A percentile compares a stretch with the other conserved stretches of the same genome.
phyloP scores from a whole-genome alignment of 306 rosid species.

The Quercus dentata region DNA sequence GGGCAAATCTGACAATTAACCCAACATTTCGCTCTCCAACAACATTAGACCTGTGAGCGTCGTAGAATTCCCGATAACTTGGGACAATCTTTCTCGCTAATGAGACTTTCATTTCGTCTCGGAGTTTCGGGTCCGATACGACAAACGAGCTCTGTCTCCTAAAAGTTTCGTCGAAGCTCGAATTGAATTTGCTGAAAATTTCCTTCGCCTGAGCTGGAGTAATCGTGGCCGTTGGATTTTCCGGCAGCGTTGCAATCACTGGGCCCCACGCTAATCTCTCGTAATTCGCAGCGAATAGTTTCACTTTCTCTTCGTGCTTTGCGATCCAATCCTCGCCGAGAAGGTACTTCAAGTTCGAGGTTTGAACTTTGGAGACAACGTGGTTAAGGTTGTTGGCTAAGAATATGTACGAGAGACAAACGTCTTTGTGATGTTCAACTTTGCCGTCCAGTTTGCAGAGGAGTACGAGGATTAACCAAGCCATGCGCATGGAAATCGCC shows the following conservation, averaged over 20 bases:
- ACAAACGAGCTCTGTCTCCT: slow-evolving; percentile 41
- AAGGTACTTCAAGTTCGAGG: slow-evolving; percentile 50
- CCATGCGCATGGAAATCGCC: slow-evolving; percentile 28
- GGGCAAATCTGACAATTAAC: slow-evolving; percentile 38
- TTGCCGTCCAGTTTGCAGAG: slow-evolving; percentile 64
- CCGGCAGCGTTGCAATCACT: slow-evolving; percentile 49
- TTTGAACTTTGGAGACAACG: slow-evolving; percentile 41
- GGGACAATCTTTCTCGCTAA: slow-evolving; percentile 35
- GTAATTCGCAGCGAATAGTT: slow-evolving; percentile 39
- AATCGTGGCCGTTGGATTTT: slow-evolving; percentile 31
- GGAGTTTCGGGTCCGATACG: slow-evolving; percentile 37
- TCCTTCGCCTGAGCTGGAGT: slow-evolving; percentile 39
- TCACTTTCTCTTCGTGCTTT: slow-evolving; percentile 44
- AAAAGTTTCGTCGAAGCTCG: slow-evolving; percentile 41
- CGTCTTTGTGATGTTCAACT: slow-evolving; percentile 53
- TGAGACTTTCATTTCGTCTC: slow-evolving; percentile 50
- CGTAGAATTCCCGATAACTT: slow-evolving; percentile 43
- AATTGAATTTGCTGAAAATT: slow-evolving; percentile 51
- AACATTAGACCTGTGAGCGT: slow-evolving; percentile 20
- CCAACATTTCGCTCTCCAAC: slow-evolving; percentile 19
- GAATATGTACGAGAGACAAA: slow-evolving; percentile 51
- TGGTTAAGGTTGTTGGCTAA: slow-evolving; percentile 57
- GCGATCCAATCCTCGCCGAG: slow-evolving; percentile 64
- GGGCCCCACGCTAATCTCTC: slow-evolving; percentile 53
- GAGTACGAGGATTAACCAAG: slow-evolving; percentile 59